Base-by-base conservation (phyloP, 163 green algal species). In the Scenedesmus sp. region DNA sequence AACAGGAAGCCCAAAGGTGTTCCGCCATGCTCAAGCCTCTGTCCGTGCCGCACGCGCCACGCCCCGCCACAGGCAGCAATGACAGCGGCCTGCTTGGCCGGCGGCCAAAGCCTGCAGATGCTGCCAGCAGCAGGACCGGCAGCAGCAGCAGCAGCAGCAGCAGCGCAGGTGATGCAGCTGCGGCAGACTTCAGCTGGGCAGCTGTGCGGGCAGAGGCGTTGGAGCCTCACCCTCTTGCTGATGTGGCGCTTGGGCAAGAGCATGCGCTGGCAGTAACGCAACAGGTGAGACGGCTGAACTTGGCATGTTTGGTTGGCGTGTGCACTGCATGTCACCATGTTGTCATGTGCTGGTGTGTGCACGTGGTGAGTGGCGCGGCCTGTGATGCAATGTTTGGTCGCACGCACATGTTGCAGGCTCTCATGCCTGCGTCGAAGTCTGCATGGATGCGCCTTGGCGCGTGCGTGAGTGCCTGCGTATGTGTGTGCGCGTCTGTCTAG, bases 241-340 rank as follows among this genome's bases (percentile, higher is more conserved):
- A 91, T 37, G 91, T 94, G 49, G 94, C 94, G 15, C 94, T 93
- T 56, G 96, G 96, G 5, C 53, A 88, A 4, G 40, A 35, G 3
- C 95, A 97, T 90, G 94, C 93, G 43, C 42, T 96, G 79, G 96
- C 93, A 20, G 90, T 97, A 2, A 93, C 94, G 18, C 92, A 95
- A 35, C 83, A 93, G 81, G 91, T 93, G 76, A 1, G 90, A 2
- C 6, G 24, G 65, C 7, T 33, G 56, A n/a, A n/a, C n/a, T n/a
- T 33, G 13, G 22, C 56, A n/a, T 61, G 20, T 33, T 70, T 70
- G 22, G n/a, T n/a, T 70, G 4, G 56, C 3, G 51, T 61, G 22
- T 13, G 9, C 12, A 22, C 20, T 61, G 51, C 51, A 61, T 18
- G 20, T 61, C 13, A 22, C 51, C 51, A 53, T 61, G 4, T 61